Evolutionary conservation across 164 flowering plant species (phyloP), one percentile per base, ranked within the genome.

Genomic region (Echeveria elegans): DNA sequence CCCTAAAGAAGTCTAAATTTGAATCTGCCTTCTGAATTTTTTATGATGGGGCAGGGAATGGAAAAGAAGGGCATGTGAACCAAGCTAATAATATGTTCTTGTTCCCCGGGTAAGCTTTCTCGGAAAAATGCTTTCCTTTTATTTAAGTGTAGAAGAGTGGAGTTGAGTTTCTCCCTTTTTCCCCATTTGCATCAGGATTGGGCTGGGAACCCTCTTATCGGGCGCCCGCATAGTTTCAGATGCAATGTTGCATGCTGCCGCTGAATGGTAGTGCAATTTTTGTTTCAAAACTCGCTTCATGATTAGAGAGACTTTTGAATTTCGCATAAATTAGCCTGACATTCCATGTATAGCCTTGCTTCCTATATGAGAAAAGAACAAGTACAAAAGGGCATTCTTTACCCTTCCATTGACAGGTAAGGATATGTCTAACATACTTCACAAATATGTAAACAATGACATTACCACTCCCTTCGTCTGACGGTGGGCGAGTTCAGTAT

Each of bases 71-170:
- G 28, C 86, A 89, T 78, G 97, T 87, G 48, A 92, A 95, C 79
- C 99, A 95, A 81, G 99, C 97, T 74, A 92, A 95, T 77, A 95
- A 92, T 78, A 95, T 95, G 97, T 92, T 91, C 74, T 81, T 95
- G 68, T 95, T 95, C 74, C 99, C 99, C 7, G 99, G 99, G 99
- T 92, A 38, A 18, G 90, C 77, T 2, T 15, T 66, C 66, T 64
- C 21, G 40, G 65, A 52, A 56, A 50, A 26, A 8, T 19, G n/a
- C 28, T 16, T 32, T 16, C 45, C n/a, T n/a, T 8, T 40, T 40
- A 40, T 4, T 14, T 15, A 11, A 8, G 15, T 8, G 45, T 40
- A 40, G 8, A 11, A 8, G 15, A 7, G 45, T 40, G 11, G 8
- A 40, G 45, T 15, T 11, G 45, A 40, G 15, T 11, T 9, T 9